phyloP scores from a whole-genome alignment of 176 grass and related monocot genomes.

The Coix lacrymajobi region DNA sequence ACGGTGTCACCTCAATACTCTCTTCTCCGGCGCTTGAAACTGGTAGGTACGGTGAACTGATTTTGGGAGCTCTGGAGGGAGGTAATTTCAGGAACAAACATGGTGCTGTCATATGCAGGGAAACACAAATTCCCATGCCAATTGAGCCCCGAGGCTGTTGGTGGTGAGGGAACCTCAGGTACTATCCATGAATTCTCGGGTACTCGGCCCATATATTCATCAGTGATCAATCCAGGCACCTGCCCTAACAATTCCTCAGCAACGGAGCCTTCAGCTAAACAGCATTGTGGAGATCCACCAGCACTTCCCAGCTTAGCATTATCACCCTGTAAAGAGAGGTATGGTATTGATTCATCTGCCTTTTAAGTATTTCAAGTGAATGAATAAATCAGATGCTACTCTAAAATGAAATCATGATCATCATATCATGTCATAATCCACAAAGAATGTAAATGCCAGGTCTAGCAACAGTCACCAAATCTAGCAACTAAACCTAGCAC shows the following conservation, averaged over 20 bases:
- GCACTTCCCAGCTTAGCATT: constrained; percentile 47
- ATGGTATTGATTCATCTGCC: not conserved
- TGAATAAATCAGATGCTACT: not conserved
- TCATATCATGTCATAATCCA: not conserved
- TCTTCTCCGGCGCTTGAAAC: constrained; percentile 40
- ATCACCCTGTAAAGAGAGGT: constrained; percentile 29
- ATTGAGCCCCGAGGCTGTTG: constrained; percentile 59
- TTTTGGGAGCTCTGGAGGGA: constrained; percentile 19
- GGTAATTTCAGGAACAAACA: constrained; percentile 55
- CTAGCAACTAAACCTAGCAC: not conserved
- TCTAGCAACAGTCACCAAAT: not conserved
- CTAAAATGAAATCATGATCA: not conserved
- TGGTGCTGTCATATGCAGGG: constrained; percentile 36
- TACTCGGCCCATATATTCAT: constrained; percentile 32
- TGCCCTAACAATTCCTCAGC: constrained; percentile 26
- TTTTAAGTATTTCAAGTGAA: not conserved
- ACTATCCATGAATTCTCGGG: constrained; percentile 57
- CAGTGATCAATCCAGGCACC: constrained; percentile 5
- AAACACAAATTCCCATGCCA: constrained; percentile 53
- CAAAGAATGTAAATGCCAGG: too few relatives aligned
- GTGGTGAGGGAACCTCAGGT: constrained; percentile 59
- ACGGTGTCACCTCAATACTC: constrained; percentile 16
- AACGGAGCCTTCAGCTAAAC: constrained; percentile 34
- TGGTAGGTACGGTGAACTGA: not conserved
- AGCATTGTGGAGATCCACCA: constrained; percentile 47